A percentile compares a stretch with the other conserved stretches of the same genome.
These are phyloP conservation scores for Eucalyptus marginata DNA, from an alignment of 345 rosid species.

Conservation along the genomic window DNA sequence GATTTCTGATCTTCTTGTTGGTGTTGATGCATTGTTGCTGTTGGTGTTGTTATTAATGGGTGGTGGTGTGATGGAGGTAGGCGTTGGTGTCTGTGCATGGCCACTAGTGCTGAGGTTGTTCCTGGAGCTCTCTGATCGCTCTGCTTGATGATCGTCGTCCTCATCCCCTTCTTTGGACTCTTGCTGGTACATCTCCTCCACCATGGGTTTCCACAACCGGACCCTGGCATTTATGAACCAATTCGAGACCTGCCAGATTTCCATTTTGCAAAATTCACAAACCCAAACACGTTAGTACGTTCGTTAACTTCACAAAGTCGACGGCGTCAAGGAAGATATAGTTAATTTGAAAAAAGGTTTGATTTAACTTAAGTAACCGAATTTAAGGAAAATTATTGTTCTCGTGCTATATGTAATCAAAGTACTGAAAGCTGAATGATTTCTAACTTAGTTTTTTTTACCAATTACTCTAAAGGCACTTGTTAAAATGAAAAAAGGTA, in stretches of 20 bases:
- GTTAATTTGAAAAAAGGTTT: neutral
- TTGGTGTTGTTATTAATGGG: slow-evolving; percentile 4
- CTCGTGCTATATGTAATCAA: neutral
- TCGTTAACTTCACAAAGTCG: neutral
- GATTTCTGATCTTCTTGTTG: slow-evolving; percentile 42
- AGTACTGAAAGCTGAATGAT: neutral
- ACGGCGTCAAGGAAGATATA: neutral
- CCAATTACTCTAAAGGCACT: neutral
- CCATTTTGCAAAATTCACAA: neutral
- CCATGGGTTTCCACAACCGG: slow-evolving; percentile 99
- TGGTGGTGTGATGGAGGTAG: slow-evolving; percentile 8
- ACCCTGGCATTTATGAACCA: slow-evolving; percentile 99
- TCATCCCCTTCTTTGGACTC: slow-evolving; percentile 53
- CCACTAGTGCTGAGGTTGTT: neutral
- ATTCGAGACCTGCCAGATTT: slow-evolving; percentile 64
- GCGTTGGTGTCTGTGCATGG: slow-evolving; percentile 48
- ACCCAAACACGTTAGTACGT: neutral
- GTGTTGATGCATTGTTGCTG: slow-evolving; percentile 12
- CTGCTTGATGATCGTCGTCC: neutral
- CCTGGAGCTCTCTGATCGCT: slow-evolving; percentile 13
- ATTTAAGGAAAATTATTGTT: neutral
- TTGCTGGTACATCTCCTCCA: slow-evolving; percentile 97
- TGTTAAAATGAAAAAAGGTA: neutral
- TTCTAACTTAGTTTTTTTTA: neutral
- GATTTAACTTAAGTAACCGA: neutral